Evolutionary conservation across 352 stramenopile genomes (phyloP).

Genomic region (Phytophthora pluvialis): DNA sequence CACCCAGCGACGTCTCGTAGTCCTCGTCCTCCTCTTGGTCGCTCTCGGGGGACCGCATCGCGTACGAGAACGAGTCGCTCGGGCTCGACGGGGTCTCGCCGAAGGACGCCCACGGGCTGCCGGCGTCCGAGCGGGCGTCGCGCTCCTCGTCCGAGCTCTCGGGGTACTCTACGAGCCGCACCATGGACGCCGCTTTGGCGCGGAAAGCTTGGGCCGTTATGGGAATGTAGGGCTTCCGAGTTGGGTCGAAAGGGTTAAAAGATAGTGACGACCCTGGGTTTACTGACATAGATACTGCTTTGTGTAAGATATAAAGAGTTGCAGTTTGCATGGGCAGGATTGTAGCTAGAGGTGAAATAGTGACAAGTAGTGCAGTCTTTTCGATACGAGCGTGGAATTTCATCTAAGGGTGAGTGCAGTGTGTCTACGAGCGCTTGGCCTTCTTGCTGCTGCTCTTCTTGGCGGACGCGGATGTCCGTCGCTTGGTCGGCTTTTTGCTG

Average conservation of each 20-base stretch:
- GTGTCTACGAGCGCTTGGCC: slow-evolving; percentile 42
- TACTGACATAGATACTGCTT: slow-evolving; percentile 12
- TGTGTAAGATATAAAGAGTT: not conserved
- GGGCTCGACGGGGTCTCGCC: slow-evolving; percentile 35
- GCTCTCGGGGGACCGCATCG: slow-evolving; percentile 27
- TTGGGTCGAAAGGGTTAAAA: slow-evolving; percentile 6
- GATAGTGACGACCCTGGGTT: slow-evolving; percentile 7
- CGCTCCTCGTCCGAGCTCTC: slow-evolving; percentile 55
- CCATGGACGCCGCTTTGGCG: slow-evolving; percentile 30
- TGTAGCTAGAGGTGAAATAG: slow-evolving; percentile 12
- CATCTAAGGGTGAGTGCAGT: slow-evolving; percentile 10
- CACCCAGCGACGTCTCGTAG: slow-evolving; percentile 31
- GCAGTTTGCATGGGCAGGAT: not conserved
- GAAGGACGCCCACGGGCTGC: slow-evolving; percentile 42
- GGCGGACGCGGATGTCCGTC: slow-evolving; percentile 30
- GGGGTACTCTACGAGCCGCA: slow-evolving; percentile 59
- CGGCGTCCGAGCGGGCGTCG: slow-evolving; percentile 19
- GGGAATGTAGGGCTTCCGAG: slow-evolving; percentile 21
- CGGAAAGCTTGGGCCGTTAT: slow-evolving; percentile 24
- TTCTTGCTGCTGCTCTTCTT: slow-evolving; percentile 45
- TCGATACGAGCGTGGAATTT: slow-evolving; percentile 10
- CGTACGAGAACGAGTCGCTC: slow-evolving; percentile 37
- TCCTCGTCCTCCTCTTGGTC: slow-evolving; percentile 36
- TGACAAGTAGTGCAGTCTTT: slow-evolving; percentile 3
- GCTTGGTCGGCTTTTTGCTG: slow-evolving; percentile 38